Base-by-base conservation (phyloP, 2,329 filamentous ascomycete species). In the Chaetothyriales sp. region DNA sequence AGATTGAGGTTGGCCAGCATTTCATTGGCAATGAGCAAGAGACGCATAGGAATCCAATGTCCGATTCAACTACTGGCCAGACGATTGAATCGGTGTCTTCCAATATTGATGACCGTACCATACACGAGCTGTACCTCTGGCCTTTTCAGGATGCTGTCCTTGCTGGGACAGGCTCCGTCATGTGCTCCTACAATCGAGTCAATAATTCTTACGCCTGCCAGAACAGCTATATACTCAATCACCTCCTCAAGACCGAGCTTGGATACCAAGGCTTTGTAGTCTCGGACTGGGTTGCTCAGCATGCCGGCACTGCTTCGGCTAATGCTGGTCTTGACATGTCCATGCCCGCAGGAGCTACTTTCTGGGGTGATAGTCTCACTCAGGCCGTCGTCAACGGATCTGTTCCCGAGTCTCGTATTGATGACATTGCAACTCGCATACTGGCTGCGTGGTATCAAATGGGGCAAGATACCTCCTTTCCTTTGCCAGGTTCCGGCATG, bases 61-160 rank as follows among this genome's bases (percentile, higher is more conserved):
- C 87, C 64, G 15, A 47, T 18, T 55, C 65, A 22, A 56, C 61
- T 19, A 72, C 77, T 48, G 72, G 71, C 6, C 72, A 77, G 57
- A 76, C 70, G 10, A 60, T 61, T 45, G 56, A 60, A 44, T 56
- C 65, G 9, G 66, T 68, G 53, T 71, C 62, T 18, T 76, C 76
- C 44, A 83, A 83, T 60, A 71, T 85, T 18, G 83, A 86, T 54
- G 85, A 89, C 65, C 78, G 83, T 56, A 83, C 84, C 0, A 70
- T 88, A 63, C 85, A 88, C 61, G 85, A 89, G 65, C 67, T 87
- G 5, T 89, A 88, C 63, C 70, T 83, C 22, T 89, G 85, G 85
- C 85, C 85, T 0, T 89, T 89, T 62, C 82, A 77, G 22, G 83
- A 89, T 61, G 82, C 82, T 1, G 77, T 87, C 50, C 74, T 73